Evolutionary conservation across 169 alveolate genomes (phyloP), one percentile per base, ranked within the genome.

Genomic region (Plasmodium gaboni): DNA sequence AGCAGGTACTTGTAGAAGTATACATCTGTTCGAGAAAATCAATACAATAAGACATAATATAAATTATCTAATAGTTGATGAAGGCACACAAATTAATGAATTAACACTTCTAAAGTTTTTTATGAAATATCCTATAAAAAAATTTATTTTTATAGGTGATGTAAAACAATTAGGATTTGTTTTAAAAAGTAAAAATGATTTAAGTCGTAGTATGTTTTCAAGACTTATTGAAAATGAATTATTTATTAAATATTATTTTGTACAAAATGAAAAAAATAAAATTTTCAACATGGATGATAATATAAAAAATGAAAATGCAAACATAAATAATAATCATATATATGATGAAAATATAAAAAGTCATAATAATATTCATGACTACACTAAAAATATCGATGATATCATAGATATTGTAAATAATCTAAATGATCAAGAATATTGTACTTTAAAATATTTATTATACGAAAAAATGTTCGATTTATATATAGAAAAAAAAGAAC

Each of bases 1-100:
- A 17, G 78, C 89, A 50, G 89, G 89, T 0, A 76, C 89, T n/a
- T 76, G 78, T 51, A 76, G 67, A 42, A 76, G 89, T 64, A 46
- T 76, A 19, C 48, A 64, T 15, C 64, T 76, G 1, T 76, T 61
- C 67, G 89, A 76, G 26, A 76, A 76, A 46, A 55, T 76, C 32
- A 76, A n/a, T 76, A 2, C 67, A 0, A 65, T 76, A 10, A 76
- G 19, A 17, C 28, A 64, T 22, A 76, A 68, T 51, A 76, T 64
- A 64, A 57, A 64, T 42, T 76, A 64, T 22, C 46, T 76, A 50
- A 76, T 76, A 42, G 89, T 67, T 9, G 89, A 76, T 28, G 89
- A 76, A 57, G 24, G 89, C 12, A 76, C 89, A 8, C 89, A 76
- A 57, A 76, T 76, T 22, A 68, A 76, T 24, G 89, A 76, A 19